Percentiles rank a stretch among this genome's conserved stretches.
Conservation (phyloP, 257 asterid genomes). For the Lycium barbarum region DNA sequence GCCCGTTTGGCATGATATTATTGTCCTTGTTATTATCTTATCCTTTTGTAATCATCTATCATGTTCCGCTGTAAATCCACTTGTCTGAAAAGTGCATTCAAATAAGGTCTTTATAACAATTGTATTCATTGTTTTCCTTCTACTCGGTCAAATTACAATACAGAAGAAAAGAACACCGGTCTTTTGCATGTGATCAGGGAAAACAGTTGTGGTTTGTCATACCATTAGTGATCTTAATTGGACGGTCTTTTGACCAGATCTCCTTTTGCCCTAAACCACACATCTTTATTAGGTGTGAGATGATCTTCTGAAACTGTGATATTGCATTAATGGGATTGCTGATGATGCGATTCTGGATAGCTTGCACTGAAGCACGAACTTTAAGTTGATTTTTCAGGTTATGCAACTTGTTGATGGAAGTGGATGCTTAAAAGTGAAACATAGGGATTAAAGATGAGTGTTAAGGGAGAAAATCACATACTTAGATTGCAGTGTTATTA, state of each 20-base stretch:
- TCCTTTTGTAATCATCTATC: conserved; percentile 16
- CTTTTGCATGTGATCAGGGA: conserved; percentile 15
- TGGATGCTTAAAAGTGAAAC: too few species aligned
- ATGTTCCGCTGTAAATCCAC: neutral
- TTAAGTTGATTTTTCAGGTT: too few species aligned
- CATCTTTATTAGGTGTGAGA: neutral
- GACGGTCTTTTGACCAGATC: neutral
- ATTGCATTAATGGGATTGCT: neutral
- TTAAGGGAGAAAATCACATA: too few species aligned
- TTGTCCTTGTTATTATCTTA: conserved; percentile 30
- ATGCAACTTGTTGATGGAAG: too few species aligned
- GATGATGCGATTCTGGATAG: neutral
- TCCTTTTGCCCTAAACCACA: neutral
- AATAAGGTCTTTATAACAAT: neutral
- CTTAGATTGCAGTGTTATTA: too few species aligned
- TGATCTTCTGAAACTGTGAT: neutral
- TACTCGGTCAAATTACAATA: neutral
- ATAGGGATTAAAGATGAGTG: too few species aligned
- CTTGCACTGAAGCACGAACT: neutral
- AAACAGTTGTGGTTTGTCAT: neutral
- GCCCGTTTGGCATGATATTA: conserved; percentile 28
- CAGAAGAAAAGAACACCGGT: neutral
- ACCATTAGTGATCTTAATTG: neutral
- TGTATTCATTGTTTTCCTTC: conserved; percentile 1
- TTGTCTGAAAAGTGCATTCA: neutral